Conservation (phyloP, 768 basidiomycete species). For the Pleurotus platypus region DNA sequence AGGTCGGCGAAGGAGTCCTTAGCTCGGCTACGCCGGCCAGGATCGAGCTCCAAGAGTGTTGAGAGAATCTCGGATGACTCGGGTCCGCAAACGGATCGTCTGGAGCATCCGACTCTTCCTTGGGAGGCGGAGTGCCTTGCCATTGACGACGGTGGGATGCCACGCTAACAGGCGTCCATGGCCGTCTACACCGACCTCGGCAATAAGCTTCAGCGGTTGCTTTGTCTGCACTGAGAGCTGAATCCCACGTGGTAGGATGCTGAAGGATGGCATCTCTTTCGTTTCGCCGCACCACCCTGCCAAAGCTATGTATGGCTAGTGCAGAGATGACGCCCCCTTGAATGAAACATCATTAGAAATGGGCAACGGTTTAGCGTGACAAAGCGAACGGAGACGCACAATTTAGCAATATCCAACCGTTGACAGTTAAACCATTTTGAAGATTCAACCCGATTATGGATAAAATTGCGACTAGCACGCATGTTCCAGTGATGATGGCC, state of each 20-base stretch:
- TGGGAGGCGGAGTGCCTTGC: not conserved
- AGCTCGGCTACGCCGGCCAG: slow-evolving; percentile 1
- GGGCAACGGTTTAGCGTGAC: slow-evolving; percentile 4
- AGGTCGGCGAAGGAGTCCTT: slow-evolving; percentile 3
- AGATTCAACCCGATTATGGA: slow-evolving; percentile 48
- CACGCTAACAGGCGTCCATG: slow-evolving; percentile 7
- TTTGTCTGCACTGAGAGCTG: slow-evolving; percentile 25
- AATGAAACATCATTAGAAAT: slow-evolving; percentile 4
- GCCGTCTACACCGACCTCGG: not conserved
- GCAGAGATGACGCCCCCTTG: slow-evolving; percentile 55
- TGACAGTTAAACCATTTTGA: slow-evolving; percentile 39
- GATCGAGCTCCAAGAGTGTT: slow-evolving; percentile 2
- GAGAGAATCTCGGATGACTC: not conserved
- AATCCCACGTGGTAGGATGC: slow-evolving; percentile 40
- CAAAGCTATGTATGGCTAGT: slow-evolving; percentile 56
- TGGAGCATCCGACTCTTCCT: slow-evolving; percentile 1
- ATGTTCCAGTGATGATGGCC: slow-evolving; percentile 46
- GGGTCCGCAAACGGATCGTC: slow-evolving; percentile 6
- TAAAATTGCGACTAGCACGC: slow-evolving; percentile 44
- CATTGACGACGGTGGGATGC: slow-evolving; percentile 1
- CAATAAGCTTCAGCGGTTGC: slow-evolving; percentile 11
- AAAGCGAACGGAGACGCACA: slow-evolving; percentile 33
- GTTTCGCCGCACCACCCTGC: slow-evolving; percentile 56
- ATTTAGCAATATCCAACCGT: slow-evolving; percentile 51
- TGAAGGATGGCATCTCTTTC: slow-evolving; percentile 54